Evolutionary conservation across 805 yeast species (phyloP), one percentile per base, ranked within the genome.

Genomic region (Zygotorulaspora sp.): DNA sequence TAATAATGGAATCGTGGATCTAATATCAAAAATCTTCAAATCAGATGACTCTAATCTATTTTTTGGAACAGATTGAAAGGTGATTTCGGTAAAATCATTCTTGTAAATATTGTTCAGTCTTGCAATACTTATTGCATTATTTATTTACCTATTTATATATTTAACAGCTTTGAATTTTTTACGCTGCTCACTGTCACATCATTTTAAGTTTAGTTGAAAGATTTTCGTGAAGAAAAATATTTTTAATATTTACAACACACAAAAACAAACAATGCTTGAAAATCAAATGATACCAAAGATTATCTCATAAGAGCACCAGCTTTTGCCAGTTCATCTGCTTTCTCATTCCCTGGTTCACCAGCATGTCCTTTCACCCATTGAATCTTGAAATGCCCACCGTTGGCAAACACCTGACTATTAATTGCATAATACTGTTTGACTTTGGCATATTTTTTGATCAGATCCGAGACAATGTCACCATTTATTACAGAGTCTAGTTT

Each of bases 281-380:
- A n/a, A n/a, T n/a, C n/a, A n/a, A n/a, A n/a, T n/a, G n/a, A n/a
- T n/a, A n/a, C n/a, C n/a, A n/a, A n/a, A n/a, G n/a, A n/a, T 13
- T 25, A 46, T 12, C 36, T 15, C 29, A 45, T 45, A 38, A 65
- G 68, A 11, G 80, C 80, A 7, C 84, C 92, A n/a, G 47, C 36
- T 40, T 72, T 80, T 2, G 96, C 96, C 32, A 88, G 63, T 33
- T 53, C 53, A 55, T 88, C 96, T 0, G 96, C 96, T 52, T 56
- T 66, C 43, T 78, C 87, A 53, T 88, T 89, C 0, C 96, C 96
- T 9, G 52, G 57, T 24, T 65, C 61, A 1, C 85, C 89, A 12
- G 68, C 59, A 57, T 89, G 96, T 0, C 90, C 96, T 40, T 63
- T 67, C 4, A 86, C 90, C 66, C 90, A 78, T 4, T 54, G 58